A percentile compares a stretch with the other conserved stretches of the same genome.
Evolutionary conservation across 257 asterid species (phyloP).

Genomic region (Petunia secreta): DNA sequence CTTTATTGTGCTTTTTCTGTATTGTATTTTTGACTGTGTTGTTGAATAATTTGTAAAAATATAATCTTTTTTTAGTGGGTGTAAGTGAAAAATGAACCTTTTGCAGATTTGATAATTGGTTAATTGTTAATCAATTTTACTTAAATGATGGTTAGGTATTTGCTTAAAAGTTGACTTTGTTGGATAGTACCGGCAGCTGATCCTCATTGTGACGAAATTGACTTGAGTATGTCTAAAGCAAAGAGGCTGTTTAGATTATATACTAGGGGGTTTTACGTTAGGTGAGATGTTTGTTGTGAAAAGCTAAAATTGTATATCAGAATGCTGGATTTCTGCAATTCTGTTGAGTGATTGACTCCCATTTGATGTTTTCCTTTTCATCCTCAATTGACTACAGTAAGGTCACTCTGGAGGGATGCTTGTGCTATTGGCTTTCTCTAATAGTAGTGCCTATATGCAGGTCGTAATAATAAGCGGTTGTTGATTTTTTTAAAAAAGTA

Average conservation of each 20-base stretch:
- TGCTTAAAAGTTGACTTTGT: neutral
- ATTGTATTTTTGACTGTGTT: no score
- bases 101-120: neutral
- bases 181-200: neutral
- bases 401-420: neutral
- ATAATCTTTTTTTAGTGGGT: neutral
- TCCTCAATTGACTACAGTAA: neutral
- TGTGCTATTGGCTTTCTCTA: neutral
- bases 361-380: neutral
- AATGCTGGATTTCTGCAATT: neutral
- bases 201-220: neutral
- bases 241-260: neutral
- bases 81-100: neutral
- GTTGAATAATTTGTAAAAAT: neutral
- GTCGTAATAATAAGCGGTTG: neutral
- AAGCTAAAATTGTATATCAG: neutral
- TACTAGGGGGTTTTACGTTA: neutral
- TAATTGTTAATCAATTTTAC: neutral
- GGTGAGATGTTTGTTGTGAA: neutral
- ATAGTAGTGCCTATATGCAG: neutral
- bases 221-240: neutral
- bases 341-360: neutral
- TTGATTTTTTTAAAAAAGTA: no score
- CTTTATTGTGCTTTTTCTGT: no score
- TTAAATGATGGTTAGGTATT: neutral